Evolutionary conservation across 192 early-diverging fungal species (phyloP), one percentile per base, ranked within the genome.

Genomic region (Geranomyces variabilis): DNA sequence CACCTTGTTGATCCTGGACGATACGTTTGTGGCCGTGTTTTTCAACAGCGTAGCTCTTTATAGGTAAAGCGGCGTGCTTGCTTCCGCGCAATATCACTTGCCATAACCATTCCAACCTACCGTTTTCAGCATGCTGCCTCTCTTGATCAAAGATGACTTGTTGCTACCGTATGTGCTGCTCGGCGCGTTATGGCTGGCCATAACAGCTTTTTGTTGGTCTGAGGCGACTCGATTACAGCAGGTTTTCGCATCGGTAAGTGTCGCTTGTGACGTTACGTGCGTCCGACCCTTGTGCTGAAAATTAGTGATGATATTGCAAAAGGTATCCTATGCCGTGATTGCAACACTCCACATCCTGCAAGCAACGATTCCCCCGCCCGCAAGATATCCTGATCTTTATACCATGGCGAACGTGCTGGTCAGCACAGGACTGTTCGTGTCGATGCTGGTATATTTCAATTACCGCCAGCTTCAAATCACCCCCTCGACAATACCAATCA

Each of bases 31-130:
- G 2, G 80, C 79, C 17, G 70, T 80, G 17, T 84, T 86, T 81
- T 92, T 99, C 67, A 84, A 88, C 8, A 95, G 92, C 68, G 78
- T 89, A 29, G 91, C 94, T 14, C 83, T 94, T 69, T 95, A 93
- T 68, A 91, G 88, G 88, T 90, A 67, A 72, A 36, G 21, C 21
- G 1, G 26, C 6, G 12, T 10, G 24, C n/a, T n/a, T 62, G 28
- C 14, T 36, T 26, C n/a, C 58, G 29, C 17, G 22, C n/a, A n/a
- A 41, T 41, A 41, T 19, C 67, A 24, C 19, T 58, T 44, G 21
- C 51, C 46, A 47, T 12, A 47, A 47, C 15, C 26, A 55, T 24
- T 55, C 4, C 6, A 3, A n/a, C 14, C 51, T 8, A 55, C 51
- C 34, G 22, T 58, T 24, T 70, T 60, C 74, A 95, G 93, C 76